Conservation (phyloP, 345 rosid species). For the Syzygium aromaticum region DNA sequence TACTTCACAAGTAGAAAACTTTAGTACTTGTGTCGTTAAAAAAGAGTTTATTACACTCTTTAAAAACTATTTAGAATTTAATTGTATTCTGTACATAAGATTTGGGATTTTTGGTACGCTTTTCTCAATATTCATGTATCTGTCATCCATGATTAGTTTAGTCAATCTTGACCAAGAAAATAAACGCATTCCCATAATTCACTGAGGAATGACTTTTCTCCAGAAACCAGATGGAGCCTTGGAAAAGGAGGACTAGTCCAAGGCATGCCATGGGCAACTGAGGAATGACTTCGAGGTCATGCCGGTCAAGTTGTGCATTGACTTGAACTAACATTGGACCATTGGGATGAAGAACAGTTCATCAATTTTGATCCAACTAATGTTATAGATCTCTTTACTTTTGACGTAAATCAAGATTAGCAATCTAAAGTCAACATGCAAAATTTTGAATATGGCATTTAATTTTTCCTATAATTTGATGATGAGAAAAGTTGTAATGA, state of each 20-base stretch:
- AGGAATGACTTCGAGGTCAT: neutral
- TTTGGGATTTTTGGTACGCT: neutral
- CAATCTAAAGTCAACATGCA: neutral
- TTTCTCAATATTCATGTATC: neutral
- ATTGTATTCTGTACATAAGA: rapidly evolving
- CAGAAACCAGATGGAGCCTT: neutral
- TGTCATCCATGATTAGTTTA: neutral
- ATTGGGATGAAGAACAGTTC: neutral
- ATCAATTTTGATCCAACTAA: neutral
- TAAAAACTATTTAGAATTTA: neutral
- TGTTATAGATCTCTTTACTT: neutral
- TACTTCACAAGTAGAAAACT: neutral
- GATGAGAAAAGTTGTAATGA: neutral
- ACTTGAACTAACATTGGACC: neutral
- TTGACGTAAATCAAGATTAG: neutral
- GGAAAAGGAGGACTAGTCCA: neutral
- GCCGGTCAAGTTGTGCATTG: neutral
- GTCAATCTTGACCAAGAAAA: neutral
- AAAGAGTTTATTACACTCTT: neutral
- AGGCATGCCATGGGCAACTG: neutral
- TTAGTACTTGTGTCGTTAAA: neutral
- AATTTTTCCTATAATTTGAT: neutral
- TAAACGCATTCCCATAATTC: neutral
- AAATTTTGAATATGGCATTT: neutral
- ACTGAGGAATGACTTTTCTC: neutral